Evolutionary conservation across 2,329 filamentous ascomycete species (phyloP).

Genomic region (Neurospora sp.): DNA sequence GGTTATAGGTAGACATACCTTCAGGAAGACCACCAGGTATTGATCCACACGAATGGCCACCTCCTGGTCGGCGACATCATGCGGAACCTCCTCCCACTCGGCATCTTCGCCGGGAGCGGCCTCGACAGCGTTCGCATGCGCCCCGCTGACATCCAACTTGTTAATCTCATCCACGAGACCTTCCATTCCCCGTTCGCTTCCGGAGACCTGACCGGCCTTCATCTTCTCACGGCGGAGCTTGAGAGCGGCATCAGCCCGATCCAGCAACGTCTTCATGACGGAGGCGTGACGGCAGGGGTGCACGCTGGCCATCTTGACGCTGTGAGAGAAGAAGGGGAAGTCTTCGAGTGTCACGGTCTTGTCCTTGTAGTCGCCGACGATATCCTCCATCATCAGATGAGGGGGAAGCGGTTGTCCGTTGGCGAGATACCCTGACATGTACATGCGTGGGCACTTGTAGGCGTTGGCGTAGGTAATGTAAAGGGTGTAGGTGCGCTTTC

Average conservation of each 20-base stretch:
- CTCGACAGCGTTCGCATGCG: conserved; percentile 36
- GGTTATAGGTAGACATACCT: conserved; percentile 37
- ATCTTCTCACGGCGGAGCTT: conserved; percentile 82
- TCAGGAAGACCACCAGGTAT: conserved; percentile 78
- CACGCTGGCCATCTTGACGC: conserved; percentile 91
- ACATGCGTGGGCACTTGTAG: conserved; percentile 91
- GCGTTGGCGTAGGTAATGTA: conserved; percentile 98
- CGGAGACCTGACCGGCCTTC: conserved; percentile 43
- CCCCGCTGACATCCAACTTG: conserved; percentile 47
- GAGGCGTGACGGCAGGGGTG: conserved; percentile 96
- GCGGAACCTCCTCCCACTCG: conserved; percentile 57
- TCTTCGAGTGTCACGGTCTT: conserved; percentile 98
- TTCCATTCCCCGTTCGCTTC: conserved; percentile 57
- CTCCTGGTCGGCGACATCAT: conserved; percentile 57
- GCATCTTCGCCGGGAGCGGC: conserved; percentile 38
- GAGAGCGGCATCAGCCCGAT: conserved; percentile 86
- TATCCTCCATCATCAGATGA: conserved; percentile 29
- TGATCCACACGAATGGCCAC: conserved; percentile 81
- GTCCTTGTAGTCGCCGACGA: conserved; percentile 31
- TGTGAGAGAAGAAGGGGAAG: conserved; percentile 87
- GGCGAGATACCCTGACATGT: conserved; percentile 80
- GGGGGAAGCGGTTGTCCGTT: conserved; percentile 47
- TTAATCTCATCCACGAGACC: conserved; percentile 75
- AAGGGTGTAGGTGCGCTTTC: conserved; percentile 86
- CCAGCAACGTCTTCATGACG: conserved; percentile 95